These are phyloP conservation scores for Picochlorum sp. DNA, from an alignment of 139 green algal genomes.

Conservation along the genomic window DNA sequence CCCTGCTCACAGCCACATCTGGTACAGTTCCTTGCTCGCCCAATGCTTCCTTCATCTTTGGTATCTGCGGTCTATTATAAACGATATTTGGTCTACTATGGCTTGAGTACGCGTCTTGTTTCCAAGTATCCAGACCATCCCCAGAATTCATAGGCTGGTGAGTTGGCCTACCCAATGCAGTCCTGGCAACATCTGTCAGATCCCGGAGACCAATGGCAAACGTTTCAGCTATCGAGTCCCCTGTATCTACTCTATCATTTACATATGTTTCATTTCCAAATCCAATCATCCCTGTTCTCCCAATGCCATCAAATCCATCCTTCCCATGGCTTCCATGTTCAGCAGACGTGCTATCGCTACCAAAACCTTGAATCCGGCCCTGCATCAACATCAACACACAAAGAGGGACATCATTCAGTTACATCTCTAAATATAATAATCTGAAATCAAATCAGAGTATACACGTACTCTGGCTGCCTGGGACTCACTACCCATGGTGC, in stretches of 20 bases:
- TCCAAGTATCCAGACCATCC: no score
- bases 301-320: not conserved
- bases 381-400: slow-evolving; percentile 17
- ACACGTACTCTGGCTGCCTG: no score
- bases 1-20: not conserved
- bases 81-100: not conserved
- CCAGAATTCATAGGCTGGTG: not conserved
- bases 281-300: slow-evolving; percentile 20
- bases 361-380: slow-evolving; percentile 73
- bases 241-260: not conserved
- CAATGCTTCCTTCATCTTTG: not conserved
- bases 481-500: no score
- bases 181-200: not conserved
- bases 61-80: not conserved
- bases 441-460: no score
- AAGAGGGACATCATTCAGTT: not conserved
- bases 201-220: not conserved
- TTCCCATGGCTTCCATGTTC: not conserved
- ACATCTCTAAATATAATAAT: no score
- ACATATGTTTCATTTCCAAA: slow-evolving; percentile 44
- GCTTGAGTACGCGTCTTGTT: no score
- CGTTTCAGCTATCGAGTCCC: not conserved
- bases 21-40: not conserved
- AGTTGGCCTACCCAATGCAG: not conserved
- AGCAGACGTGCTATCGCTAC: slow-evolving; percentile 23